Evolutionary conservation across 371 early-diverging fungal genomes (phyloP).

Genomic region (Chytridium lagenaria): DNA sequence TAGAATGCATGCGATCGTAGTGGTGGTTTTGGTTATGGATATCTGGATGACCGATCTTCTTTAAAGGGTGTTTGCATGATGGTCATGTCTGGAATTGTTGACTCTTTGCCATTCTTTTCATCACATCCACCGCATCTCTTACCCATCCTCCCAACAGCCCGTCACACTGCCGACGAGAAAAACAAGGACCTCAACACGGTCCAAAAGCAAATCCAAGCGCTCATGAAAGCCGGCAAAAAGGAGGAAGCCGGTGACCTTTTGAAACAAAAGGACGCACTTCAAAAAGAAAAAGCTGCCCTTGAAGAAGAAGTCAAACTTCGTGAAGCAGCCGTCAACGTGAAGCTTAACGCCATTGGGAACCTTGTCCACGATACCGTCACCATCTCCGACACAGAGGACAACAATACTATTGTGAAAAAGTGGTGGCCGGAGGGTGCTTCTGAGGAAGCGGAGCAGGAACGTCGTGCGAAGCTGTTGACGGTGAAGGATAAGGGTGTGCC

Average conservation of each 20-base stretch:
- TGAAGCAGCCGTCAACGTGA: conserved; percentile 71
- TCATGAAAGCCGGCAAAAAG: conserved; percentile 82
- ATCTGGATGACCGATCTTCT: too few species aligned
- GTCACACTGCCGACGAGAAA: conserved; percentile 85
- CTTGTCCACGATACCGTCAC: conserved; percentile 94
- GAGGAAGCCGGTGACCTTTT: conserved; percentile 83
- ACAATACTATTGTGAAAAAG: conserved; percentile 48
- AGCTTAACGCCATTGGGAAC: conserved; percentile 90
- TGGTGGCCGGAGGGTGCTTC: conserved; percentile 60
- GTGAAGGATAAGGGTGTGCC: conserved; percentile 52
- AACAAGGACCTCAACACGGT: conserved; percentile 91
- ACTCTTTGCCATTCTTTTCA: too few species aligned
- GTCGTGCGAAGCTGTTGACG: conserved; percentile 38
- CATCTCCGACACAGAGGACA: conserved; percentile 82
- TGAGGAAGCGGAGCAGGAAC: conserved; percentile 44
- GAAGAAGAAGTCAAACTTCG: conserved; percentile 66
- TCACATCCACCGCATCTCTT: too few species aligned
- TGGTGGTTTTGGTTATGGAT: too few species aligned
- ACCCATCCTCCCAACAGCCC: too few species aligned
- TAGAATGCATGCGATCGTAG: too few species aligned
- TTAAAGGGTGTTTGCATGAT: too few species aligned
- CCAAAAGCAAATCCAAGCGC: conserved; percentile 89
- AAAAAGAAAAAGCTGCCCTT: conserved; percentile 74
- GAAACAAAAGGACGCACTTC: conserved; percentile 74
- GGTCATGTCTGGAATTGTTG: too few species aligned